Conservation (phyloP, 73 alveolate genomes). For the Paramecium bursaria region DNA sequence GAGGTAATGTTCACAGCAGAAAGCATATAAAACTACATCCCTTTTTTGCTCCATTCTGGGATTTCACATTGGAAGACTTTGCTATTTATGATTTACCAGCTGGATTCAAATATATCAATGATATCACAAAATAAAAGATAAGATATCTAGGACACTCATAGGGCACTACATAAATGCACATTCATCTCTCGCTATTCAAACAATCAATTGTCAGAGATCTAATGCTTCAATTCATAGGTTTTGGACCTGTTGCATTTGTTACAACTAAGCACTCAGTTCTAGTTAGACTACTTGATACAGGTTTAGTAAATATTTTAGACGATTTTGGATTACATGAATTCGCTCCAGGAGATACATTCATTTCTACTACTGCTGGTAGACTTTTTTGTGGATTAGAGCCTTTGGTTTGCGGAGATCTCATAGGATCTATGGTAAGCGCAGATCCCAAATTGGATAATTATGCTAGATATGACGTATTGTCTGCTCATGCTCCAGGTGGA, state of each 20-base stretch:
- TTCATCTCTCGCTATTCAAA: constrained; percentile 76
- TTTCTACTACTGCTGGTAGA: constrained; percentile 48
- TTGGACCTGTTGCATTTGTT: constrained; percentile 75
- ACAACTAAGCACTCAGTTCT: constrained; percentile 42
- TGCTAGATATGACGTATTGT: constrained; percentile 73
- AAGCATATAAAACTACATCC: constrained; percentile 73
- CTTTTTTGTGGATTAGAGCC: constrained; percentile 64
- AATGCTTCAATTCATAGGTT: constrained; percentile 66
- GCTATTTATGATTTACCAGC: constrained; percentile 93
- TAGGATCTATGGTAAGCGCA: constrained; percentile 64
- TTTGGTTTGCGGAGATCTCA: constrained; percentile 68
- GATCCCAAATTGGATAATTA: constrained; percentile 71
- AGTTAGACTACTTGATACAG: constrained; percentile 25
- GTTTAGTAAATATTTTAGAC: constrained; percentile 63
- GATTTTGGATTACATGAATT: constrained; percentile 66
- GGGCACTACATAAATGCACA: constrained; percentile 93
- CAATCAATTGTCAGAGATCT: constrained; percentile 61
- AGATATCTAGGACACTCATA: constrained; percentile 95
- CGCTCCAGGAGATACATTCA: constrained; percentile 61
- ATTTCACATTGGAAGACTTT: constrained; percentile 91
- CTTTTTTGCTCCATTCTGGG: constrained; percentile 84
- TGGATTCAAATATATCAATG: constrained; percentile 76
- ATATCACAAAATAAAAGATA: constrained; percentile 80
- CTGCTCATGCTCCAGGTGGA: constrained; percentile 97
- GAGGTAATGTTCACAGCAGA: constrained; percentile 82